phyloP scores from a whole-genome alignment of 1,139 yeast species.

The Wickerhamomyces sp. region DNA sequence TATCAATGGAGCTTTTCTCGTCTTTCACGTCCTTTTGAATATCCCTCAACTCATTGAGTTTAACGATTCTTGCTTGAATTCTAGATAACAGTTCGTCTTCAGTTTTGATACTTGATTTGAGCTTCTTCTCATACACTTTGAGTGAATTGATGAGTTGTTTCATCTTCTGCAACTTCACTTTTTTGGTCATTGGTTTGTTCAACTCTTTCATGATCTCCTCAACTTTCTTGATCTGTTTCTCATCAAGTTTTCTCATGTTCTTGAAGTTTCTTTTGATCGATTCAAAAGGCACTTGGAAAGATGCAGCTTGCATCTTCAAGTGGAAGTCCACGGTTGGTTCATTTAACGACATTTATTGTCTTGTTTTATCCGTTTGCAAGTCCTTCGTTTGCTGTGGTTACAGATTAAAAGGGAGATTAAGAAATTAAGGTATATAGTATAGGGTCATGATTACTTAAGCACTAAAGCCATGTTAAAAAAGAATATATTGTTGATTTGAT shows the following conservation, averaged over 20 bases:
- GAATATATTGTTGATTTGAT: not conserved
- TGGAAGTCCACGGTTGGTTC: slow-evolving; percentile 38
- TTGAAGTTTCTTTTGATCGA: slow-evolving; percentile 56
- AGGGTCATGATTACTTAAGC: no score
- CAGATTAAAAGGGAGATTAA: no score
- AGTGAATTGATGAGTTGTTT: slow-evolving; percentile 38
- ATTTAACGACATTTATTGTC: slow-evolving; percentile 23
- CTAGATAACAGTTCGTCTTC: slow-evolving; percentile 51
- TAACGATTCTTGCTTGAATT: slow-evolving; percentile 38
- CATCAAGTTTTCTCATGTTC: slow-evolving; percentile 50
- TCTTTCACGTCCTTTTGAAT: slow-evolving; percentile 1
- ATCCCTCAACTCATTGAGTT: slow-evolving; percentile 32
- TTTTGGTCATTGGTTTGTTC: slow-evolving; percentile 28
- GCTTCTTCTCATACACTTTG: slow-evolving; percentile 43
- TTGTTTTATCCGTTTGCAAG: no score
- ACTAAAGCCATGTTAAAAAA: not conserved
- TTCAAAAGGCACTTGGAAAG: slow-evolving; percentile 60
- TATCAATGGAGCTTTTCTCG: no score
- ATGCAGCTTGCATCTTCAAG: slow-evolving; percentile 41
- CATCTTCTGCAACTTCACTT: slow-evolving; percentile 23
- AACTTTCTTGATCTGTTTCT: slow-evolving; percentile 43
- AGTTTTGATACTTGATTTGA: slow-evolving; percentile 35
- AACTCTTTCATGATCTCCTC: slow-evolving; percentile 37
- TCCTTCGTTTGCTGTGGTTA: no score
- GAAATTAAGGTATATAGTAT: no score